These are phyloP conservation scores for Talaromyces trachyspermus DNA, from an alignment of 495 filamentous ascomycete genomes.

Conservation along the genomic window DNA sequence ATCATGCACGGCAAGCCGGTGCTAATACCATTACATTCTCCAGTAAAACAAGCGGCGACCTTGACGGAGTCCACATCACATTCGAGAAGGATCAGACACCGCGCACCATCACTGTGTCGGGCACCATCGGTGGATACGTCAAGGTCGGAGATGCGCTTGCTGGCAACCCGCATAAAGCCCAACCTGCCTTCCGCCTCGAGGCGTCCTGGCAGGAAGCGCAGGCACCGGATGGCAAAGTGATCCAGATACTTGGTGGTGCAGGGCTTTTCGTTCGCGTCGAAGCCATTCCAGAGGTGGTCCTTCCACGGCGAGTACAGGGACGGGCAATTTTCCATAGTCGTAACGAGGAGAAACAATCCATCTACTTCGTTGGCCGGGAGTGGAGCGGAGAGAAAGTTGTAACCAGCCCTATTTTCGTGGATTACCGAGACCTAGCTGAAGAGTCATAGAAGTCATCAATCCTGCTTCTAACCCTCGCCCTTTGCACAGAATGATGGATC, in stretches of 20 bases:
- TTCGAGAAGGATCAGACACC: conserved; percentile 15
- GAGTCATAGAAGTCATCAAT: too few species aligned
- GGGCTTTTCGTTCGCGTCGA: conserved; percentile 19
- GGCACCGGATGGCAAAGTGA: conserved; percentile 9
- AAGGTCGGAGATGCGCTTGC: conserved; percentile 20
- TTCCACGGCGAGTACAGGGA: conserved; percentile 17
- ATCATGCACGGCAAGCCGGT: conserved; percentile 5
- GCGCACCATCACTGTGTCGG: conserved; percentile 11
- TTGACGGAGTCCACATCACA: conserved; percentile 19
- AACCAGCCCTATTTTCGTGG: conserved; percentile 12
- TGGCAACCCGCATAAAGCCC: conserved; percentile 19
- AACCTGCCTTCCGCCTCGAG: conserved; percentile 16
- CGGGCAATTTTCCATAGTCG: not conserved
- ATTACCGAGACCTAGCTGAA: too few species aligned
- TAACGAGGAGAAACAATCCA: not conserved
- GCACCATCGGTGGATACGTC: conserved; percentile 23
- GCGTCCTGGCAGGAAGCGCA: conserved; percentile 15
- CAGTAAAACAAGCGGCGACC: conserved; percentile 22
- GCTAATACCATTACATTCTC: conserved; percentile 9
- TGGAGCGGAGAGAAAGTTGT: conserved; percentile 10
- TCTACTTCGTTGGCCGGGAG: conserved; percentile 16
- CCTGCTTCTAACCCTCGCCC: too few species aligned
- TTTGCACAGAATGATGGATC: too few species aligned
- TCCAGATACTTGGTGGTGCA: conserved; percentile 17
- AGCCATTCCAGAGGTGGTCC: conserved; percentile 11